Conservation (phyloP, 441 rosid species). For the Francoa sonchifolia region DNA sequence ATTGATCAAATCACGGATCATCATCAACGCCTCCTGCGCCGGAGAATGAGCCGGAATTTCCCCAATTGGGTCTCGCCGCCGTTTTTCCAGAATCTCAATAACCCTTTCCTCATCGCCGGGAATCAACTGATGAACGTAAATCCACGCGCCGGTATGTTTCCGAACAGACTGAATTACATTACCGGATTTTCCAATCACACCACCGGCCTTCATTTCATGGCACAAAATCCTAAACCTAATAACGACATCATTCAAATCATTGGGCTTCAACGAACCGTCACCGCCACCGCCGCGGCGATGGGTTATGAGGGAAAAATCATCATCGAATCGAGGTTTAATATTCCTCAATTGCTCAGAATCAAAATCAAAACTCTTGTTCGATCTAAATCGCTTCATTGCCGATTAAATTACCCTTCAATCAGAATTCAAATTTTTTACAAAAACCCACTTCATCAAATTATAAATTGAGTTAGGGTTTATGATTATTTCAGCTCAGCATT, state of each 20-base stretch:
- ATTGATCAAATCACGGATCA: constrained; percentile 13
- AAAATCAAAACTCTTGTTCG: not conserved
- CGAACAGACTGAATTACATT: constrained; percentile 14
- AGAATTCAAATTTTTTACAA: too few relatives aligned
- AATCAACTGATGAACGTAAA: constrained; percentile 13
- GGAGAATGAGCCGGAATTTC: constrained; percentile 16
- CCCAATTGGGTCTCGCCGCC: constrained; percentile 18
- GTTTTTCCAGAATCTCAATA: constrained; percentile 15
- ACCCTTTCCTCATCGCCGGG: constrained; percentile 17
- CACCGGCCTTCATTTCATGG: constrained; percentile 16
- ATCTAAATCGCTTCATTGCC: not conserved
- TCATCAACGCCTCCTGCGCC: constrained; percentile 15
- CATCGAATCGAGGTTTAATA: not conserved
- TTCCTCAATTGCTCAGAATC: not conserved
- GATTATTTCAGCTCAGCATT: too few relatives aligned
- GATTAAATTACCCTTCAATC: too few relatives aligned
- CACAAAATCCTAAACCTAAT: constrained; percentile 16
- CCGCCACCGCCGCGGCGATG: constrained; percentile 9
- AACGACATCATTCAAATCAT: constrained; percentile 1
- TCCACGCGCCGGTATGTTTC: constrained; percentile 19
- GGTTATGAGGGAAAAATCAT: not conserved
- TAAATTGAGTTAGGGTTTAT: too few relatives aligned
- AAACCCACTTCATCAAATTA: too few relatives aligned
- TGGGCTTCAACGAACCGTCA: not conserved
- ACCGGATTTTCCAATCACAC: constrained; percentile 18